Percentiles rank a stretch among this genome's conserved stretches.
These are phyloP conservation scores for Podospora pseudocomata DNA, from an alignment of 495 filamentous ascomycete genomes.

Conservation along the genomic window DNA sequence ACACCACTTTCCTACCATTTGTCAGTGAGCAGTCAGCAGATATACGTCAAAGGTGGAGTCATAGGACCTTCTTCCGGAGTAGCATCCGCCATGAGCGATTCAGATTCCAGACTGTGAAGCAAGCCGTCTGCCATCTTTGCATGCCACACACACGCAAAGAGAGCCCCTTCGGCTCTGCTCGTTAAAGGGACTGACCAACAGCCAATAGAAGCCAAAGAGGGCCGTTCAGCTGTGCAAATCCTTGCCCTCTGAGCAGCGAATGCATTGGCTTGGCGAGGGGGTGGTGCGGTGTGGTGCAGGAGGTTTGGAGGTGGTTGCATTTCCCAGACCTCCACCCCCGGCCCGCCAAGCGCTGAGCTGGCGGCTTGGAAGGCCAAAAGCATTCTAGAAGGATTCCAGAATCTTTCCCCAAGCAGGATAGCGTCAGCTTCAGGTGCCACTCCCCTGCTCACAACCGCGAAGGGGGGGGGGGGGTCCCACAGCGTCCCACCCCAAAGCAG, in stretches of 20 bases:
- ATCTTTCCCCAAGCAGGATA: slow-evolving; percentile 18
- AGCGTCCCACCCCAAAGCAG: slow-evolving; percentile 1
- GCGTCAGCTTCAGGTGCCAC: slow-evolving; percentile 17
- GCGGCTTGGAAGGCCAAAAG: slow-evolving; percentile 6
- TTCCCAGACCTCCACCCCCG: not conserved
- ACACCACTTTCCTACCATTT: not conserved
- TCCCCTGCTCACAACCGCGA: slow-evolving; percentile 16
- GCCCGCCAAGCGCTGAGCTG: not conserved
- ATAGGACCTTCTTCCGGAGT: slow-evolving; percentile 3
- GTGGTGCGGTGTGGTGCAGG: slow-evolving; percentile 8
- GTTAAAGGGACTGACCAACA: not conserved
- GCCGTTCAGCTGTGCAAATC: slow-evolving; percentile 1
- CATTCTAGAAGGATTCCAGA: slow-evolving; percentile 29
- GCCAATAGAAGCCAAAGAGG: not conserved
- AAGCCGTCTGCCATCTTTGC: not conserved
- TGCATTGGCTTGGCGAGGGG: slow-evolving; percentile 7
- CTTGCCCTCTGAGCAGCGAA: not conserved
- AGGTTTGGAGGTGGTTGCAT: slow-evolving; percentile 1
- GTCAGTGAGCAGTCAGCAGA: not conserved
- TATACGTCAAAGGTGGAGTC: not conserved
- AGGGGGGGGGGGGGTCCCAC: slow-evolving; percentile 1
- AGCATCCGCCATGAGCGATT: slow-evolving; percentile 1
- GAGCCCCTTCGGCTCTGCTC: not conserved
- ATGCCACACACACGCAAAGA: not conserved
- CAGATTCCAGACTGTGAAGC: slow-evolving; percentile 1